Evolutionary conservation across 2,329 filamentous ascomycete genomes (phyloP).

Genomic region (Fusarium bulbicola): DNA sequence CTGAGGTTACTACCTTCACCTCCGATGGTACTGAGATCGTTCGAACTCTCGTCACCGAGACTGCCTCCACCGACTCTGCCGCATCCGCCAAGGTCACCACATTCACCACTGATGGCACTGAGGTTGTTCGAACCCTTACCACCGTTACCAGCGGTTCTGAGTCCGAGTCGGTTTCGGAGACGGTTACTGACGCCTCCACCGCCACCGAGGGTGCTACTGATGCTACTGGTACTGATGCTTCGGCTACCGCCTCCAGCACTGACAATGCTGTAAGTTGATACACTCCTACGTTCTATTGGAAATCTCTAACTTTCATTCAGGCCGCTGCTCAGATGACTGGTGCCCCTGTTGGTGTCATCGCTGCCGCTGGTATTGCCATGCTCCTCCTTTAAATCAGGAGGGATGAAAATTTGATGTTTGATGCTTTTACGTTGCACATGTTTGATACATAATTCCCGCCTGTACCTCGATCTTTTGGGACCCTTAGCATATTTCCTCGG

Average conservation of each 20-base stretch:
- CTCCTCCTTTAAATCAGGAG: constrained; percentile 55
- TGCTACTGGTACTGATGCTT: constrained; percentile 27
- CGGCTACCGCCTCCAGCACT: constrained; percentile 29
- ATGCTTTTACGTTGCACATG: constrained; percentile 50
- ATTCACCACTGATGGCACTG: constrained; percentile 31
- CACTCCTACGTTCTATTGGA: neutral
- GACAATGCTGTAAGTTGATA: constrained; percentile 45
- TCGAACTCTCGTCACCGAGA: constrained; percentile 31
- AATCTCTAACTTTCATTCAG: constrained; percentile 32
- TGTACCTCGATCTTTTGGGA: constrained; percentile 45
- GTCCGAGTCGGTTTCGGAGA: constrained; percentile 25
- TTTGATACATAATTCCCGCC: constrained; percentile 55
- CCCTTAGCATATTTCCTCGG: constrained; percentile 39
- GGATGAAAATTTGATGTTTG: constrained; percentile 31
- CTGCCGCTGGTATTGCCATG: constrained; percentile 59
- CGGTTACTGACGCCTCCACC: constrained; percentile 33
- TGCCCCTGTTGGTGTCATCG: constrained; percentile 57
- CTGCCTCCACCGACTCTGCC: constrained; percentile 22
- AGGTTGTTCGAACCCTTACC: constrained; percentile 33
- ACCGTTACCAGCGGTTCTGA: constrained; percentile 27
- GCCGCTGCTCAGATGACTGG: constrained; percentile 53
- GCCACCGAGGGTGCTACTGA: constrained; percentile 16
- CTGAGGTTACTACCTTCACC: constrained; percentile 33
- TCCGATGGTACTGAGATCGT: constrained; percentile 28
- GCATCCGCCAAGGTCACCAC: constrained; percentile 29